Conservation (phyloP, 345 rosid genomes). For the Limnanthes douglasii region DNA sequence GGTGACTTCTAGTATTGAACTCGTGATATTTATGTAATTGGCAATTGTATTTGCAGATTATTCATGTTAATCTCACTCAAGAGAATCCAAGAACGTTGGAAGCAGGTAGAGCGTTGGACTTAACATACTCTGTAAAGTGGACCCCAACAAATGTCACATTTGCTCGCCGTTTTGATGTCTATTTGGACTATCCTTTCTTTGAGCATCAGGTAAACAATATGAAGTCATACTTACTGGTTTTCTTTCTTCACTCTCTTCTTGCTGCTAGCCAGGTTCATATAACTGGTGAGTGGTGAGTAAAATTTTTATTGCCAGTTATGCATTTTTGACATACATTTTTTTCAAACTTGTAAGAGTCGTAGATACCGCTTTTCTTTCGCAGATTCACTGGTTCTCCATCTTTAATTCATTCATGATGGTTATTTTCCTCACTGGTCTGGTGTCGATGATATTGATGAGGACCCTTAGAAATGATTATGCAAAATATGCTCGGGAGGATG, state of each 20-base stretch:
- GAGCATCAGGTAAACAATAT: slow-evolving; percentile 67
- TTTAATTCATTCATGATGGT: slow-evolving; percentile 99
- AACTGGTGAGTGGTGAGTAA: too few relatives aligned
- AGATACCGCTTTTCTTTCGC: slow-evolving; percentile 15
- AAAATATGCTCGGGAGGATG: slow-evolving; percentile 93
- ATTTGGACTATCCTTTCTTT: slow-evolving; percentile 87
- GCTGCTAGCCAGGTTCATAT: too few relatives aligned
- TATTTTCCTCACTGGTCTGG: slow-evolving; percentile 95
- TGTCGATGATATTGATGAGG: slow-evolving; percentile 96
- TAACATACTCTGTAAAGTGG: slow-evolving; percentile 85
- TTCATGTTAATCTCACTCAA: slow-evolving; percentile 76
- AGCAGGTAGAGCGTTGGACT: slow-evolving; percentile 42
- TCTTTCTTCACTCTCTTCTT: background rate
- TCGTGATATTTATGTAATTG: too few relatives aligned
- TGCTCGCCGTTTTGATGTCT: slow-evolving; percentile 92
- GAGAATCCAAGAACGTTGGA: slow-evolving; percentile 63
- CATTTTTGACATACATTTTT: background rate
- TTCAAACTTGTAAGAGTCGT: background rate
- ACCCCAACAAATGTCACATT: slow-evolving; percentile 45
- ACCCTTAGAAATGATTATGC: slow-evolving; percentile 94
- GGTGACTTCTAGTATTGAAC: too few relatives aligned
- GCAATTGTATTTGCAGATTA: slow-evolving; percentile 40
- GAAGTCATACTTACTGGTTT: background rate
- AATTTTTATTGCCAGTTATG: too few relatives aligned
- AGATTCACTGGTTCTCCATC: slow-evolving; percentile 99